These are phyloP conservation scores for Rhizophora apiculata DNA, from an alignment of 345 rosid genomes.

Conservation along the genomic window DNA sequence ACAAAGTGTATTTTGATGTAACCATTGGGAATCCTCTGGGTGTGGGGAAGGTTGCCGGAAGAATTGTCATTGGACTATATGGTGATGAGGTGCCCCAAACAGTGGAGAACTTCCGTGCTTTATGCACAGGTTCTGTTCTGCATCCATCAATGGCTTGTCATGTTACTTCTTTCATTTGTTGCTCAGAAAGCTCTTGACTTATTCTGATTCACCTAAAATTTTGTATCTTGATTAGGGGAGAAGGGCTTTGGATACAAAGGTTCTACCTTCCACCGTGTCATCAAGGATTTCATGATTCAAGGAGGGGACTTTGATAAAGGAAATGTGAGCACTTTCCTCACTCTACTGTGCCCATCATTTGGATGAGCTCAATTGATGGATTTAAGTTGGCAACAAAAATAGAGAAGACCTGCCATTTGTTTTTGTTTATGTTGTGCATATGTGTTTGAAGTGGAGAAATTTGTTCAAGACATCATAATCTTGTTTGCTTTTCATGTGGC, in stretches of 20 bases:
- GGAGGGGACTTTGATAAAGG: conserved; percentile 99
- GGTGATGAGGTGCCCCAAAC: conserved; percentile 98
- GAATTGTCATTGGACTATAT: conserved; percentile 84
- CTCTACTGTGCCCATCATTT: no score
- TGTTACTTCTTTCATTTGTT: background rate
- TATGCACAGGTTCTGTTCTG: conserved; percentile 62
- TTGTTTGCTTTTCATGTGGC: no score
- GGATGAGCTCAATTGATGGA: no score
- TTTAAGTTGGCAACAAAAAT: no score
- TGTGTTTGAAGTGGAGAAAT: no score
- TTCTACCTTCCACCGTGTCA: conserved; percentile 83
- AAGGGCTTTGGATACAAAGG: conserved; percentile 73
- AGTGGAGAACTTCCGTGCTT: conserved; percentile 77
- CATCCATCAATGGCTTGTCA: background rate
- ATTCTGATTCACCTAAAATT: background rate
- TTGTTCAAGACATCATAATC: no score
- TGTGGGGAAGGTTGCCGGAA: conserved; percentile 76
- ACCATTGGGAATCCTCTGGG: conserved; percentile 92
- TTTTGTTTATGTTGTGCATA: no score
- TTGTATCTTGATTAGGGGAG: conserved; percentile 55
- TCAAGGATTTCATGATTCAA: conserved; percentile 97
- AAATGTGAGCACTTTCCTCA: conserved; percentile 54
- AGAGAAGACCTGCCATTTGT: no score
- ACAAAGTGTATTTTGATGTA: conserved; percentile 87
- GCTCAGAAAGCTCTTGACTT: background rate